Percentiles rank a stretch among this genome's conserved stretches.
These are phyloP conservation scores for Serendipita sp. DNA, from an alignment of 1,284 basidiomycete genomes.

Conservation along the genomic window DNA sequence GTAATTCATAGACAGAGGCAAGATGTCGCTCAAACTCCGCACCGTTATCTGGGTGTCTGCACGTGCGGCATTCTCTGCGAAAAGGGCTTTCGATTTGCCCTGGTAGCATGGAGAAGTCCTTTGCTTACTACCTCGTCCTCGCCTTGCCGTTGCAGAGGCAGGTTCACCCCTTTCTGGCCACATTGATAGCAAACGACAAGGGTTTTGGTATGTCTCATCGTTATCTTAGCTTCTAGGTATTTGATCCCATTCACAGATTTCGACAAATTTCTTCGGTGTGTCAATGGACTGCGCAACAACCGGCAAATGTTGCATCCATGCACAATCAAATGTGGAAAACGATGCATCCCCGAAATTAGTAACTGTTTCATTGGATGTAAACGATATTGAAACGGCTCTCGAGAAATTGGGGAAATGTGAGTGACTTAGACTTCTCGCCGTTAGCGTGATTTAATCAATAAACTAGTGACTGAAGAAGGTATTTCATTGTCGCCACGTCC, in stretches of 20 bases:
- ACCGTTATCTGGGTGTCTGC: neutral
- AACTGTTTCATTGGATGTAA: neutral
- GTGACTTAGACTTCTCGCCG: neutral
- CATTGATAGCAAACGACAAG: no score
- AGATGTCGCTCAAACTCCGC: neutral
- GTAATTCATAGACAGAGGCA: neutral
- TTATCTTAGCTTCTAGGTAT: no score
- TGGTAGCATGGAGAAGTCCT: no score
- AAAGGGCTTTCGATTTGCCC: neutral
- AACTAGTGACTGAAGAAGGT: conserved; percentile 1
- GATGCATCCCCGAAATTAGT: neutral
- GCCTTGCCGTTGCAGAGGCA: no score
- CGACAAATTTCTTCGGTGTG: no score
- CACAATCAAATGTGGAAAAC: no score
- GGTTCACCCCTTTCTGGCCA: no score
- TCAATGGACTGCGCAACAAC: no score
- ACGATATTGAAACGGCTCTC: neutral
- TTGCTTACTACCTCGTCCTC: no score
- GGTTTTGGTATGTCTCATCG: no score
- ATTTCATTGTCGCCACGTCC: neutral
- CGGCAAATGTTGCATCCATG: no score
- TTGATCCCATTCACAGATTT: no score
- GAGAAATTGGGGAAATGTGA: neutral
- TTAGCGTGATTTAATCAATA: neutral
- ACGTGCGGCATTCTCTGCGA: neutral